These are phyloP conservation scores for Rhizopogon sp. DNA, from an alignment of 768 basidiomycete genomes.

Conservation along the genomic window DNA sequence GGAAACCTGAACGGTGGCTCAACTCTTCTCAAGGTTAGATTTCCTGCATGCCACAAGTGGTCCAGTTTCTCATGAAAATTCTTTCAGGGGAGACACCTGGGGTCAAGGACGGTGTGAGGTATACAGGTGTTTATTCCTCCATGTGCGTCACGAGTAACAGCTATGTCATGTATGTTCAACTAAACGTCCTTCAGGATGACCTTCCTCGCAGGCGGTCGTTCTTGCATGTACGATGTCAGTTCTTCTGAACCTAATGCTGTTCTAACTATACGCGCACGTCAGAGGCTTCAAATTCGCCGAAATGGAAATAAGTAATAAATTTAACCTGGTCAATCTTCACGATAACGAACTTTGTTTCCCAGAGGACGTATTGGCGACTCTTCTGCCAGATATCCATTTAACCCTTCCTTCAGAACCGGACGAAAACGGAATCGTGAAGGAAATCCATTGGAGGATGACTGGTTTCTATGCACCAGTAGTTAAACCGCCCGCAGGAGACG, in stretches of 20 bases:
- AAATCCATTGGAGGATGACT: constrained; percentile 21
- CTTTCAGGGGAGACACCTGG: not conserved
- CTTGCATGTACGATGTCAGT: constrained; percentile 33
- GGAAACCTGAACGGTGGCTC: constrained; percentile 47
- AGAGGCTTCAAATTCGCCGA: constrained; percentile 41
- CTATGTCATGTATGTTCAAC: not conserved
- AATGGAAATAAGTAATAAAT: constrained; percentile 42
- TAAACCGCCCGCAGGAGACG: constrained; percentile 19
- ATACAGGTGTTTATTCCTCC: constrained; percentile 40
- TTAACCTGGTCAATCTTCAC: not conserved
- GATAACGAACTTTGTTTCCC: not conserved
- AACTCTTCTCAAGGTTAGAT: not conserved
- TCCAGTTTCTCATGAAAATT: too few species aligned
- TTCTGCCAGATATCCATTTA: constrained; percentile 19
- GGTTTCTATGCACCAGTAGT: constrained; percentile 22
- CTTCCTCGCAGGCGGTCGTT: constrained; percentile 42
- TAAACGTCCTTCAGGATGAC: constrained; percentile 31
- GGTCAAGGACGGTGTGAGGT: constrained; percentile 9
- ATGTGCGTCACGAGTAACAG: constrained; percentile 28
- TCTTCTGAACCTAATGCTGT: not conserved
- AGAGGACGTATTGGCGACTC: constrained; percentile 23
- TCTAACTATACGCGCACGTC: constrained; percentile 34
- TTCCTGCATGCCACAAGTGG: too few species aligned
- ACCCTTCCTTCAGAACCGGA: constrained; percentile 14
- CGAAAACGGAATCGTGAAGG: constrained; percentile 7